phyloP scores from a whole-genome alignment of 164 flowering plant species.

The Magnolia changhungtana region DNA sequence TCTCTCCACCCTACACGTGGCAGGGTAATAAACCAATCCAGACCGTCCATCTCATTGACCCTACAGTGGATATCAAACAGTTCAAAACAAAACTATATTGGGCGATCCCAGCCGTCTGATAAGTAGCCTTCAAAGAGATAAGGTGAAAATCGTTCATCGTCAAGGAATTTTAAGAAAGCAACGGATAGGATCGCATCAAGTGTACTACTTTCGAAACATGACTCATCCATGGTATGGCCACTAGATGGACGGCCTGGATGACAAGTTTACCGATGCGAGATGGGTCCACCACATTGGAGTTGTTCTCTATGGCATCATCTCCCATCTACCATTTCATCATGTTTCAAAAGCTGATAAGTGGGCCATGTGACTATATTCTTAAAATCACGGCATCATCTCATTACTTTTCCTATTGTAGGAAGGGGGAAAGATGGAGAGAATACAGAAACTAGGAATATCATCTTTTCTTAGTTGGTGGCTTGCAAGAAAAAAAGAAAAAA shows the following conservation, averaged over 20 bases:
- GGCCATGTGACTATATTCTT: neutral
- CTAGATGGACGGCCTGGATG: neutral
- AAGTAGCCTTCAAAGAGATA: too few species aligned
- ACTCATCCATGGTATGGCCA: neutral
- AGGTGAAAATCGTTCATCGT: too few species aligned
- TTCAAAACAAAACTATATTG: too few species aligned
- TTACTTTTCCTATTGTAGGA: too few species aligned
- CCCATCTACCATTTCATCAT: neutral
- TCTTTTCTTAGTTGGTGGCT: neutral
- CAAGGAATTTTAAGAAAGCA: too few species aligned
- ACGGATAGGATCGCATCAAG: too few species aligned
- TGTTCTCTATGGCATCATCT: neutral
- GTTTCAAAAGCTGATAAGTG: neutral
- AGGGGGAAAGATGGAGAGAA: neutral
- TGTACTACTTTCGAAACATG: neutral
- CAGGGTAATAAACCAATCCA: too few species aligned
- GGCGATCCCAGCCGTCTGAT: too few species aligned
- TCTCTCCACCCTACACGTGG: neutral
- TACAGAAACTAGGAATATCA: neutral
- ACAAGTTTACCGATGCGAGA: neutral
- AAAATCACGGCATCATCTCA: neutral
- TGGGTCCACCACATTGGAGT: neutral
- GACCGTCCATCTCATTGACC: too few species aligned
- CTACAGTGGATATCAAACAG: too few species aligned
- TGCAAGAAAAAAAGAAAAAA: neutral